Evolutionary conservation across 2,329 filamentous ascomycete species (phyloP), one percentile per base, ranked within the genome.

Genomic region (Eurotiales sp.): DNA sequence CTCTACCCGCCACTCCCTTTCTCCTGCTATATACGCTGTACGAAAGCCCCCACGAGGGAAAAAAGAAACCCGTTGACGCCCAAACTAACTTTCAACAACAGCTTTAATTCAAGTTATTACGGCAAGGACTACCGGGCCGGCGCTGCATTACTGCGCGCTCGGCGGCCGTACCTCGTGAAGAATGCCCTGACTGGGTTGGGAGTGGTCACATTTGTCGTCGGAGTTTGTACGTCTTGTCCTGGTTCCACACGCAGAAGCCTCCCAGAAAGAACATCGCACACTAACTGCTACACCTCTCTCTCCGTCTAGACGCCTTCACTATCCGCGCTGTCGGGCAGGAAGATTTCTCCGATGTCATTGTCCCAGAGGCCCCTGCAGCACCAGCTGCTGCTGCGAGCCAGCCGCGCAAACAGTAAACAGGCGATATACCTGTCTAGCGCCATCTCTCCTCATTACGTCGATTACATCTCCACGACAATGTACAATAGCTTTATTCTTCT

Each of bases 281-380:
- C 19, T 14, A n/a, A 15, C 17, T 2, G 4, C 11, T 8, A 15
- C 21, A 15, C 19, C 2, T 29, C n/a, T 56, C 21, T 22, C 43
- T 29, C 54, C n/a, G n/a, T n/a, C n/a, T n/a, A 87, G 85, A 88
- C 65, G 73, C 79, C 50, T 88, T 82, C 68, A 88, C 85, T 37
- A 86, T 99, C 66, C 82, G 78, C 59, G 90, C 89, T 50, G 88
- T 99, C 65, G 90, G 92, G 39, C 93, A 97, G 72, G 93, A 97
- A 71, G 89, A 96, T 59, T 99, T 99, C 74, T 88, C 91, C 52
- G 93, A 99, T 67, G 91, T 97, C 61, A 85, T 90, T 67, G 86
- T 97, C 32, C 93, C 93, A 23, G 87, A 89, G 67, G 77, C 80
- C 47, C 86, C 47, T 14, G n/a, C n/a, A n/a, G n/a, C n/a, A n/a